phyloP scores from a whole-genome alignment of 2,329 filamentous ascomycete genomes.

The Geoglossum cookeanum region DNA sequence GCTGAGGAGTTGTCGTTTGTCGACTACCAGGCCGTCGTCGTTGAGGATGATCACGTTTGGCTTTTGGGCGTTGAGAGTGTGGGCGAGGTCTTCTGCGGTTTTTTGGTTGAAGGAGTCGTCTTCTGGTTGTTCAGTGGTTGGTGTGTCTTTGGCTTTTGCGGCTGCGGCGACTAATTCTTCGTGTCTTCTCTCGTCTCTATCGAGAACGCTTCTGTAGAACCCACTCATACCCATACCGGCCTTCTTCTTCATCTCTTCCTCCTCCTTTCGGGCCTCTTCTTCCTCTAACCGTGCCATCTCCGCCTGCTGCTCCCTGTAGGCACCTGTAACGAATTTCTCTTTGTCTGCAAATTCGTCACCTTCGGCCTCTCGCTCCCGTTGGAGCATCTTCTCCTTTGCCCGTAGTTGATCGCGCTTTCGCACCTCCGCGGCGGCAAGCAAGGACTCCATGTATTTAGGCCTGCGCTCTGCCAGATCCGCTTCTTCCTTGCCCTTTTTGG shows the following conservation, averaged over 20 bases:
- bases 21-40: conserved; percentile 66
- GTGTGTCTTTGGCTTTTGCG: conserved; percentile 30
- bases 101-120: conserved; percentile 24
- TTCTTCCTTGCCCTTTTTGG: conserved; percentile 35
- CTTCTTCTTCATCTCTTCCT: conserved; percentile 45
- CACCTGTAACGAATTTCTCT: conserved; percentile 70
- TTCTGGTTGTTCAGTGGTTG: conserved; percentile 19
- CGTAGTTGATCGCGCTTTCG: conserved; percentile 61
- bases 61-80: conserved; percentile 42
- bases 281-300: conserved; percentile 52
- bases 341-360: conserved; percentile 67
- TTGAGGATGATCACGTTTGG: conserved; percentile 49
- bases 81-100: conserved; percentile 43
- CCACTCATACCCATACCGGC: conserved; percentile 51
- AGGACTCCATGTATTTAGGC: conserved; percentile 60
- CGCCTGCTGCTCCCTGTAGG: conserved; percentile 65
- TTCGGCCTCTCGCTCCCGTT: conserved; percentile 58
- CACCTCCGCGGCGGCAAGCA: conserved; percentile 54
- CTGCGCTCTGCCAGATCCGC: conserved; percentile 36
- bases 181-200: conserved; percentile 50
- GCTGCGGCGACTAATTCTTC: conserved; percentile 50
- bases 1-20: conserved; percentile 61
- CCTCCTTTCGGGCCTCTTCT: conserved; percentile 48
- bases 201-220: conserved; percentile 58
- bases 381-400: conserved; percentile 63